Conservation (phyloP, 2,329 filamentous ascomycete genomes). For the Botryosphaeria dothidea region DNA sequence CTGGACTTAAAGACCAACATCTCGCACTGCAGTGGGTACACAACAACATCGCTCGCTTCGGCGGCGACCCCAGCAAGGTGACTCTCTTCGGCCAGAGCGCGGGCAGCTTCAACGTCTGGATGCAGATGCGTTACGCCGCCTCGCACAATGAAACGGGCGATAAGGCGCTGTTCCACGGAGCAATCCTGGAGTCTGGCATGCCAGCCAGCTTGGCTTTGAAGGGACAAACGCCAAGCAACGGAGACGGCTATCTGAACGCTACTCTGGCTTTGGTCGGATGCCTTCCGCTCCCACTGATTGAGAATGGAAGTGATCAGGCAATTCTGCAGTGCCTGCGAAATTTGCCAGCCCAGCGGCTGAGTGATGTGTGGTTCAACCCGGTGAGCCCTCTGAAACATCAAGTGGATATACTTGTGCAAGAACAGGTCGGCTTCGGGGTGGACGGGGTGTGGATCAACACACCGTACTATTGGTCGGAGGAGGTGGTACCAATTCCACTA, state of each 20-base stretch:
- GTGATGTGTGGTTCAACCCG: background rate
- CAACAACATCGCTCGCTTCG: background rate
- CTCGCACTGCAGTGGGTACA: background rate
- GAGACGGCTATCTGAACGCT: conserved; percentile 19
- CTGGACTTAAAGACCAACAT: background rate
- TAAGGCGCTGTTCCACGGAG: conserved; percentile 37
- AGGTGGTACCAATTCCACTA: background rate
- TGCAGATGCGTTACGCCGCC: conserved; percentile 32
- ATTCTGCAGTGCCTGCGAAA: background rate
- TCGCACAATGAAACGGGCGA: conserved; percentile 40
- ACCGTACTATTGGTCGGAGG: background rate
- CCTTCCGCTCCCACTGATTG: no score
- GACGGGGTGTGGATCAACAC: background rate
- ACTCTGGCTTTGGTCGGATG: conserved; percentile 28
- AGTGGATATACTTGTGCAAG: background rate
- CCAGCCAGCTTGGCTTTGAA: conserved; percentile 33
- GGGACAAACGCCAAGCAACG: conserved; percentile 31
- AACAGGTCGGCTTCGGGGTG: background rate
- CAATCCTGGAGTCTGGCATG: conserved; percentile 41
- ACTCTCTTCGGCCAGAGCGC: conserved; percentile 41
- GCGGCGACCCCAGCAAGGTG: background rate
- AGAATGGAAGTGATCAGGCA: background rate
- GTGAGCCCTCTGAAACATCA: background rate
- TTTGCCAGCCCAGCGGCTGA: conserved; percentile 26
- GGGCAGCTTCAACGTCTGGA: conserved; percentile 40